Evolutionary conservation across 1,284 basidiomycete genomes (phyloP), one percentile per base, ranked within the genome.

Genomic region (Tremellales sp.): DNA sequence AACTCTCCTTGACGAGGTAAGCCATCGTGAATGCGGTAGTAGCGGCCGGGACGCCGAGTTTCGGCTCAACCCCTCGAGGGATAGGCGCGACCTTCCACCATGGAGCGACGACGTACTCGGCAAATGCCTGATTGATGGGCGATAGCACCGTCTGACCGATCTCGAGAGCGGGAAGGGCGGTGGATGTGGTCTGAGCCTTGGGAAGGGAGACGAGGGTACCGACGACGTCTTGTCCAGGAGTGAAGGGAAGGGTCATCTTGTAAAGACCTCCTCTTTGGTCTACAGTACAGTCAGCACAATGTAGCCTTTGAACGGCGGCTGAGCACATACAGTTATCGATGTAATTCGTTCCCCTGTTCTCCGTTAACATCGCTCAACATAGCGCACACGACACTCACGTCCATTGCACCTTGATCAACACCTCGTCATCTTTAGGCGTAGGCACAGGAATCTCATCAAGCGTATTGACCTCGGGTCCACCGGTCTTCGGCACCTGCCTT

Each of bases 1-100:
- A 89, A 2, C 89, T 82, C 68, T 97, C 91, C 44, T 84, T 83
- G 56, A 87, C 79, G 62, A 93, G 85, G 0, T 83, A 83, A 25
- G 87, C 69, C 0, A 87, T 85, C 1, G 93, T 97, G 45, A 96
- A 62, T 13, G 85, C 88, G 68, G 94, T 89, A 3, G 89, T 75
- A 21, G 84, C 64, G 2, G 80, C 74, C 0, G 86, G 84, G 1
- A 85, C 87, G 0, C 84, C 92, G 13, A 79, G 76, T 42, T 78
- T 78, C 10, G 83, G 81, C 1, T 83, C 79, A 42, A 97, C 63
- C 2, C 51, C 54, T 0, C 67, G 58, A 0, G 75, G 76, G 54
- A 72, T 15, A 58, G 68, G 12, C 86, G 72, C 83, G n/a, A 82
- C 82, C 37, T 76, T 76, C 50, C 79, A 75, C 77, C 83, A 86